Evolutionary conservation across 192 early-diverging fungal species (phyloP), one percentile per base, ranked within the genome.

Genomic region (Entophlyctis helioformis): DNA sequence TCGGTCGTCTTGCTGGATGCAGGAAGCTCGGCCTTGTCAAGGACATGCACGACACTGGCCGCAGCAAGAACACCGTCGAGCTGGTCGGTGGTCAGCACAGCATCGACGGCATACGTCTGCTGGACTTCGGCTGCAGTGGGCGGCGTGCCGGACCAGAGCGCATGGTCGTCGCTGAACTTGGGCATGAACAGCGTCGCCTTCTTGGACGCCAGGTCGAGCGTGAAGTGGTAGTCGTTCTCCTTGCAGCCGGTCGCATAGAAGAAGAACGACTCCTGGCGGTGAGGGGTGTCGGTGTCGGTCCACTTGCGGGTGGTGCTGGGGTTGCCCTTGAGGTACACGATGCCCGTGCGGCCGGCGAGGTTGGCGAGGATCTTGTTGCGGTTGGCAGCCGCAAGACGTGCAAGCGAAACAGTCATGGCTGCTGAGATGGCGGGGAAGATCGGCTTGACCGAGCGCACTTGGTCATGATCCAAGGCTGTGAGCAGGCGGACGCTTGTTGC

Each of bases 91-190:
- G 78, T 83, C 31, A 70, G 56, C 3, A 84, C 80, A 23, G 73
- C 50, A 56, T 91, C 83, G 8, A 88, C 76, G 39, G 80, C 80
- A 52, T 86, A 85, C 2, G 60, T 58, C 1, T 23, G 36, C 44
- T 70, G 53, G 39, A 81, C 59, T 13, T 76, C 64, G 8, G 66
- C 58, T 0, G 71, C 53, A 32, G 82, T 65, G 12, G 56, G 69
- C 20, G 69, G 69, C 19, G 71, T 64, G 41, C 91, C 91, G 52
- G 81, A 74, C 91, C 91, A 95, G 49, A 95, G 63, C 9, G 79
- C 81, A 54, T 84, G 70, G 42, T 78, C 80, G 28, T 66, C 58
- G 34, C 64, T 57, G 35, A 51, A 60, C 3, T 81, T 70, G 20
- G 84, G 84, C 27, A 77, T 76, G 46, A 86, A 78, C 46, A 95